phyloP scores from a whole-genome alignment of 1,139 yeast species.

The Taphrina populina region DNA sequence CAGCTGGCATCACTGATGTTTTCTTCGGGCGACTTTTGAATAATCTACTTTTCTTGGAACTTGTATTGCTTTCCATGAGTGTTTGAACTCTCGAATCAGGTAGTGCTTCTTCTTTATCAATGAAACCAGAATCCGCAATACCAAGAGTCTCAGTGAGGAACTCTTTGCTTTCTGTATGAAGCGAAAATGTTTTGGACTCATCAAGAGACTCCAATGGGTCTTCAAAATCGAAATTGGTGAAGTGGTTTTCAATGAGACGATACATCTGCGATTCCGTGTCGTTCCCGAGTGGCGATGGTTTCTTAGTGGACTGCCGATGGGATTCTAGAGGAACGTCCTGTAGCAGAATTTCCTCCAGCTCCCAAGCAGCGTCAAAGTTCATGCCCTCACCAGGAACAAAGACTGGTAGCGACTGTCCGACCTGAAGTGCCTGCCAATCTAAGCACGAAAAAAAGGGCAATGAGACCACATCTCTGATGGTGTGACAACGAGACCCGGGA shows the following conservation, averaged over 20 bases:
- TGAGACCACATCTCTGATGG: slow-evolving; percentile 15
- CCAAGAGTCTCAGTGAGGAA: too few relatives aligned
- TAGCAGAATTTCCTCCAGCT: slow-evolving; percentile 38
- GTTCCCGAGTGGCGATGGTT: neutral
- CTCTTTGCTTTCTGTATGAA: too few relatives aligned
- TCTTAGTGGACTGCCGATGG: slow-evolving; percentile 3
- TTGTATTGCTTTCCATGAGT: too few relatives aligned
- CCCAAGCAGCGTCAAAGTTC: slow-evolving; percentile 38
- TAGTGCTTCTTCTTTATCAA: too few relatives aligned
- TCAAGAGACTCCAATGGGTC: too few relatives aligned
- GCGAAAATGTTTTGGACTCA: too few relatives aligned
- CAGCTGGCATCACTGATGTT: neutral
- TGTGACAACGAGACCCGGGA: slow-evolving; percentile 36
- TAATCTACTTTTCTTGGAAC: too few relatives aligned
- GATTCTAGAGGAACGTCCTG: slow-evolving; percentile 36
- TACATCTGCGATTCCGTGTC: slow-evolving; percentile 22
- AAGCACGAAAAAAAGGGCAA: slow-evolving; percentile 35
- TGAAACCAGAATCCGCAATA: too few relatives aligned
- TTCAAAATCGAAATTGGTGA: slow-evolving; percentile 18
- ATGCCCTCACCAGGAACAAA: slow-evolving; percentile 35
- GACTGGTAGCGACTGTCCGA: slow-evolving; percentile 34
- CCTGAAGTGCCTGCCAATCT: slow-evolving; percentile 33
- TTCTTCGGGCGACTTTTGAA: slow-evolving; percentile 8
- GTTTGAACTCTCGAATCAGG: too few relatives aligned
- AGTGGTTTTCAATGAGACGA: slow-evolving; percentile 22